A percentile compares a stretch with the other conserved stretches of the same genome.
Evolutionary conservation across 169 alveolate genomes (phyloP).

Genomic region (Cryptosporidium viatorum): DNA sequence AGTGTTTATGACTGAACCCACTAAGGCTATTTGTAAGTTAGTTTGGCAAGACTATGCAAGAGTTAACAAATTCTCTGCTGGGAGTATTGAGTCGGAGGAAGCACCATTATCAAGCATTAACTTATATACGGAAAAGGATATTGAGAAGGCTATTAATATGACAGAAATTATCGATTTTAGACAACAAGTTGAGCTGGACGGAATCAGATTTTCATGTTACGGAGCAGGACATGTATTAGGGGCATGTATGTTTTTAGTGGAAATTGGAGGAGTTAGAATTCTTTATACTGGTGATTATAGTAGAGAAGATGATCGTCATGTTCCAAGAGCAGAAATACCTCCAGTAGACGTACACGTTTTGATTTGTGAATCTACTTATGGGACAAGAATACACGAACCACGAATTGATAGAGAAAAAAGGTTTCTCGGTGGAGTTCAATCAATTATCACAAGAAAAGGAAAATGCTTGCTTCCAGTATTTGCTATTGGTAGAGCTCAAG

Average conservation of each 20-base stretch:
- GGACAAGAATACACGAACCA: slow-evolving; percentile 96
- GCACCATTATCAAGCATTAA: slow-evolving; percentile 78
- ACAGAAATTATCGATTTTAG: slow-evolving; percentile 93
- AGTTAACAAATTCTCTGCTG: slow-evolving; percentile 80
- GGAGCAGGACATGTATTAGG: slow-evolving; percentile 99
- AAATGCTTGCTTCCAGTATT: slow-evolving; percentile 96
- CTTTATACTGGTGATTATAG: slow-evolving; percentile 99
- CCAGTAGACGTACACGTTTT: slow-evolving; percentile 94
- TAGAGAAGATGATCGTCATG: slow-evolving; percentile 95
- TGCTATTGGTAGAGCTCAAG: slow-evolving; percentile 95
- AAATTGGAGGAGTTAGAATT: slow-evolving; percentile 95
- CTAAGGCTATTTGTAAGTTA: slow-evolving; percentile 94
- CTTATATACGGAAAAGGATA: slow-evolving; percentile 92
- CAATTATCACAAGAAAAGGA: slow-evolving; percentile 90
- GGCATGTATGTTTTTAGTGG: slow-evolving; percentile 98
- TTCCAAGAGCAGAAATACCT: slow-evolving; percentile 96
- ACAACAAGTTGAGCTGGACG: slow-evolving; percentile 91
- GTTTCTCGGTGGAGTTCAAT: slow-evolving; percentile 87
- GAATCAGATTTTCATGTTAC: slow-evolving; percentile 93
- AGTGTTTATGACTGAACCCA: slow-evolving; percentile 95
- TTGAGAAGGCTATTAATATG: slow-evolving; percentile 89
- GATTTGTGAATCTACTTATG: slow-evolving; percentile 98
- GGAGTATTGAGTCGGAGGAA: slow-evolving; percentile 50
- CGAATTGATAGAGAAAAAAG: slow-evolving; percentile 94
- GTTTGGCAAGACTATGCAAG: slow-evolving; percentile 94